Conservation (phyloP, 2,329 filamentous ascomycete species). For the Neofusicoccum sp. region DNA sequence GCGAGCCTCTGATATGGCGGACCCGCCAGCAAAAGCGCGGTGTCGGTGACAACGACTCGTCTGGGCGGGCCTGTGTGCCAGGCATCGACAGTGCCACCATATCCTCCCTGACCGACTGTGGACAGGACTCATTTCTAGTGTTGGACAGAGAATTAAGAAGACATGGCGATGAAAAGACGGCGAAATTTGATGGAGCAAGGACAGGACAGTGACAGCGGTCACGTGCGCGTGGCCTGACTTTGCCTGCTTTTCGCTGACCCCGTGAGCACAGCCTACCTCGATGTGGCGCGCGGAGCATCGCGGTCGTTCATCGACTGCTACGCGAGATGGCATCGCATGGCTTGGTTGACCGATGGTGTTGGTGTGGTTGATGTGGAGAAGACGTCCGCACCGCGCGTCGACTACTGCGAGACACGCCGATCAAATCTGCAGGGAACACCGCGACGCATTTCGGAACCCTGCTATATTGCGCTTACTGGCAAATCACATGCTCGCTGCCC, state of each 20-base stretch:
- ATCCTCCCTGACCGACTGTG: no score
- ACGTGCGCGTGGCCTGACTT: no score
- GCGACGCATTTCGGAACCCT: background rate
- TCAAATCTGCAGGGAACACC: background rate
- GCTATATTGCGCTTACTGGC: background rate
- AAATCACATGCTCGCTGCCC: background rate
- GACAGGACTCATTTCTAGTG: no score
- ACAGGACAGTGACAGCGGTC: no score
- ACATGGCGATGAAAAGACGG: no score
- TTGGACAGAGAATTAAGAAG: no score
- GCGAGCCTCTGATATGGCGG: conserved; percentile 2
- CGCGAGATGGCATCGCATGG: background rate
- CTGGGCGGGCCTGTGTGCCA: no score
- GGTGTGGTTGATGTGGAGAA: background rate
- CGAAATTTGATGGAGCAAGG: no score
- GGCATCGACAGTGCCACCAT: no score
- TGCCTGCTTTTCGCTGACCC: no score
- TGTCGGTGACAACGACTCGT: background rate
- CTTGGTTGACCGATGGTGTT: background rate
- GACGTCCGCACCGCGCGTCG: background rate
- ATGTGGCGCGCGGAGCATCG: background rate
- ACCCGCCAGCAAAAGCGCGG: background rate
- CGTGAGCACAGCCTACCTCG: no score
- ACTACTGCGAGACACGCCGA: background rate
- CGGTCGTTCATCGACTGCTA: background rate